A percentile compares a stretch with the other conserved stretches of the same genome.
Conservation (phyloP, 441 rosid species). For the Croton setiger region DNA sequence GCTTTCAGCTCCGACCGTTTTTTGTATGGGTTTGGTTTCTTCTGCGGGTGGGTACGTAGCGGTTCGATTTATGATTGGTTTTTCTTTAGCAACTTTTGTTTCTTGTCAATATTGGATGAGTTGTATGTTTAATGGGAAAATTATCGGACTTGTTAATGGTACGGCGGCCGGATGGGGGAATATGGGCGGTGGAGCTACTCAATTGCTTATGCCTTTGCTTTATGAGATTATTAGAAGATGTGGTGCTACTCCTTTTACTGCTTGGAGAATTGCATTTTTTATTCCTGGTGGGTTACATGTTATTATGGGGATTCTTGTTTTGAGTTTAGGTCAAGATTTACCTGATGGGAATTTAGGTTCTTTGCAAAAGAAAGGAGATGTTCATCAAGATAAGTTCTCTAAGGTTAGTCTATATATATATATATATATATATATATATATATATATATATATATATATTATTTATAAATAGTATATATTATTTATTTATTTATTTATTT, state of each 20-base stretch:
- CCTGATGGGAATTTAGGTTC: slow-evolving; percentile 33
- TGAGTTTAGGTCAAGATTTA: slow-evolving; percentile 36
- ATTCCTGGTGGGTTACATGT: slow-evolving; percentile 58
- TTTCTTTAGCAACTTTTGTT: slow-evolving; percentile 86
- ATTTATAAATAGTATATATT: too few species aligned
- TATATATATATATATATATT: too few species aligned
- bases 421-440: too few species aligned
- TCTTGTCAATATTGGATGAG: slow-evolving; percentile 96
- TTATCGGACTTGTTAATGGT: slow-evolving; percentile 77
- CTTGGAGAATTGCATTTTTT: slow-evolving; percentile 92
- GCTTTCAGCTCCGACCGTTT: slow-evolving; percentile 80
- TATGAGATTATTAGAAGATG: slow-evolving; percentile 49
- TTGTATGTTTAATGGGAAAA: slow-evolving; percentile 84
- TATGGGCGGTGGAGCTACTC: slow-evolving; percentile 90
- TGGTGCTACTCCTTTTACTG: slow-evolving; percentile 74
- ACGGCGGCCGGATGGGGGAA: slow-evolving; percentile 96
- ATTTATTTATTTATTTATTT: not conserved
- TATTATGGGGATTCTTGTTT: slow-evolving; percentile 34
- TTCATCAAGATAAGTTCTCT: slow-evolving; percentile 28
- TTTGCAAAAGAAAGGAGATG: slow-evolving; percentile 48
- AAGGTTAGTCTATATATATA: slow-evolving; percentile 16
- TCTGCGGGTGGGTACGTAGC: slow-evolving; percentile 60
- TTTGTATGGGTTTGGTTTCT: slow-evolving; percentile 69
- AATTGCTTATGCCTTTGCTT: slow-evolving; percentile 74
- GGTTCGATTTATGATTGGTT: slow-evolving; percentile 87